Evolutionary conservation across 2,329 filamentous ascomycete species (phyloP).

Genomic region (Hortaea sp.): DNA sequence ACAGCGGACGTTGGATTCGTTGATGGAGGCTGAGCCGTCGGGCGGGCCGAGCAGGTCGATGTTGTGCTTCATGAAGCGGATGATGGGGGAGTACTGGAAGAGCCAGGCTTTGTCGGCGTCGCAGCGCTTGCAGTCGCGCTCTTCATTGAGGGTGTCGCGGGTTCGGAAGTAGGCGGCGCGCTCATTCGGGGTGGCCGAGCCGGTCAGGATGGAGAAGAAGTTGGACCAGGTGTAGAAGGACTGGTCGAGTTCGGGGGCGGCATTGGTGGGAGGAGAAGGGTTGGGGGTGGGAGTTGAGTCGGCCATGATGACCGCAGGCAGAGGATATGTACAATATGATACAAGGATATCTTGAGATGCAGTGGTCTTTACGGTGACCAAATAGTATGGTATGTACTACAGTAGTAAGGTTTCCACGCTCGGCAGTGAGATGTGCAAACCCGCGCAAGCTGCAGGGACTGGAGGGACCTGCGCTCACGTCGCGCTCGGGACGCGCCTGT

Average conservation of each 20-base stretch:
- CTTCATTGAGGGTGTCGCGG: constrained; percentile 66
- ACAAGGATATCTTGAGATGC: too few species aligned
- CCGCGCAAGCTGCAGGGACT: too few species aligned
- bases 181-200: constrained; percentile 59
- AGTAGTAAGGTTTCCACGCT: too few species aligned
- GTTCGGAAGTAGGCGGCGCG: constrained; percentile 66
- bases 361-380: too few species aligned
- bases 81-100: constrained; percentile 71
- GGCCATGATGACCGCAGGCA: neutral
- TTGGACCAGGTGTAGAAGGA: constrained; percentile 59
- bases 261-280: constrained; percentile 1
- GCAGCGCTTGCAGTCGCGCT: constrained; percentile 67
- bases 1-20: constrained; percentile 68
- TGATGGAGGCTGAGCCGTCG: constrained; percentile 49
- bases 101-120: constrained; percentile 76
- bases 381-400: too few species aligned
- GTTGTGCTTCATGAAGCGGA: constrained; percentile 78
- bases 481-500: too few species aligned
- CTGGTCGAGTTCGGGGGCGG: constrained; percentile 12
- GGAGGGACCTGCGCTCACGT: too few species aligned
- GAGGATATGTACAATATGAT: too few species aligned
- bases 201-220: constrained; percentile 73
- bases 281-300: neutral
- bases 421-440: too few species aligned
- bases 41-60: constrained; percentile 59